A percentile compares a stretch with the other conserved stretches of the same genome.
Evolutionary conservation across 495 filamentous ascomycete species (phyloP).

Genomic region (Penicillium waksmanii): DNA sequence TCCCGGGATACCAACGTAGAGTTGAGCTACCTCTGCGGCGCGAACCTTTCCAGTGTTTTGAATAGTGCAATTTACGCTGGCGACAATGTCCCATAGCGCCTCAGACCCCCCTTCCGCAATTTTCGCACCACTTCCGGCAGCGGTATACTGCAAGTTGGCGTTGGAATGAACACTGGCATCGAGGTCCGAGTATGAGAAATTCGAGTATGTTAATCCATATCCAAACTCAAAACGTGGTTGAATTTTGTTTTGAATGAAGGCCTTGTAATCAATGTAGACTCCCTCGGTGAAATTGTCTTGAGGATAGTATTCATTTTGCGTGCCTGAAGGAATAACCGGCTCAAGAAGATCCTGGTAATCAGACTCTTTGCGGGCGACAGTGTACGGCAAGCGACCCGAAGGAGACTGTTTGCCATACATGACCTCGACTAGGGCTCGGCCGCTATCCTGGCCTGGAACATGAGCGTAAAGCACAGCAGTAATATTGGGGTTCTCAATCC

Average conservation of each 20-base stretch:
- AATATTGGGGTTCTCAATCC: conserved; percentile 54
- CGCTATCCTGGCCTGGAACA: conserved; percentile 74
- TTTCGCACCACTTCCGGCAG: not conserved
- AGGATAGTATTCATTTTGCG: not conserved
- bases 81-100: conserved; percentile 59
- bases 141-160: not conserved
- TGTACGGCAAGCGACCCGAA: conserved; percentile 74
- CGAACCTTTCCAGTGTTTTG: conserved; percentile 54
- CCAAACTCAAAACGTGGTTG: conserved; percentile 71
- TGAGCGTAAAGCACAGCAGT: conserved; percentile 73
- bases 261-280: conserved; percentile 58
- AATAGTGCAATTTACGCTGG: conserved; percentile 51
- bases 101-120: conserved; percentile 53
- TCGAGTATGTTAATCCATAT: conserved; percentile 68
- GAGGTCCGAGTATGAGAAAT: conserved; percentile 53
- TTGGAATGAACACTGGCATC: conserved; percentile 22
- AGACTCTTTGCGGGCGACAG: conserved; percentile 70
- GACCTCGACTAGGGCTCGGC: conserved; percentile 69
- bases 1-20: conserved; percentile 63
- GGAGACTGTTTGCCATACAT: conserved; percentile 72
- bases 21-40: conserved; percentile 61
- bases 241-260: conserved; percentile 60
- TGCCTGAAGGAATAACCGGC: not conserved
- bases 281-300: conserved; percentile 60
- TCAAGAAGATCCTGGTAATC: conserved; percentile 58